These are phyloP conservation scores for Aurifilum marmelostoma DNA, from an alignment of 2,329 filamentous ascomycete genomes.

Conservation along the genomic window DNA sequence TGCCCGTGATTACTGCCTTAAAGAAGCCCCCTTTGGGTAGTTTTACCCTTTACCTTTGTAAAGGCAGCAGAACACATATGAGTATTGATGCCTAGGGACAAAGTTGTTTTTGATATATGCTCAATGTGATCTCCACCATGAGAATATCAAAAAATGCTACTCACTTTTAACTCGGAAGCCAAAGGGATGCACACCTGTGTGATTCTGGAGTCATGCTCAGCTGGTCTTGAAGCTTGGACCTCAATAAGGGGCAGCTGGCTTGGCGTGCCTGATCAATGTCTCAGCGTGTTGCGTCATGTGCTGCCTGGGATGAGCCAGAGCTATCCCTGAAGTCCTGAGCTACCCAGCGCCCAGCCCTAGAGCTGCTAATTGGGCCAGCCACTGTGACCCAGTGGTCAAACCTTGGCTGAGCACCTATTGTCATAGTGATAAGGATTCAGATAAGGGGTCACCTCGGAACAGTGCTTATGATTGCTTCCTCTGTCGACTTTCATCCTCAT, in stretches of 20 bases:
- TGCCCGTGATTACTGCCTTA: neutral
- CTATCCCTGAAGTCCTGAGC: neutral
- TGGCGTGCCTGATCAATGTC: neutral
- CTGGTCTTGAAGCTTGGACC: neutral
- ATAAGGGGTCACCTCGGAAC: neutral
- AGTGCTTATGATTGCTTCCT: neutral
- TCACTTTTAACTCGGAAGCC: too few species aligned
- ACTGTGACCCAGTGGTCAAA: fast-evolving
- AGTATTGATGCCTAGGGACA: too few species aligned
- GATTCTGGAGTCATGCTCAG: neutral
- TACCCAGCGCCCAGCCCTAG: fast-evolving
- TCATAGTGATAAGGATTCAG: constrained; percentile 6
- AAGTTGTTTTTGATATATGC: too few species aligned
- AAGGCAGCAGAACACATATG: neutral
- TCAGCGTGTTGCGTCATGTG: constrained; percentile 1
- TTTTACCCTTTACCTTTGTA: neutral
- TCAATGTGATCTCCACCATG: too few species aligned
- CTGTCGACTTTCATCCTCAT: neutral
- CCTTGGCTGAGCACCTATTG: neutral
- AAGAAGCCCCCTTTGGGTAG: neutral
- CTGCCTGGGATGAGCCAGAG: neutral
- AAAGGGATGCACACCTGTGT: neutral
- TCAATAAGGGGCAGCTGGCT: neutral
- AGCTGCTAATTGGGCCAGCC: neutral
- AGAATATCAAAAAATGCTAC: too few species aligned